phyloP scores from a whole-genome alignment of 2,329 filamentous ascomycete species.

The Dendryphion nanum region DNA sequence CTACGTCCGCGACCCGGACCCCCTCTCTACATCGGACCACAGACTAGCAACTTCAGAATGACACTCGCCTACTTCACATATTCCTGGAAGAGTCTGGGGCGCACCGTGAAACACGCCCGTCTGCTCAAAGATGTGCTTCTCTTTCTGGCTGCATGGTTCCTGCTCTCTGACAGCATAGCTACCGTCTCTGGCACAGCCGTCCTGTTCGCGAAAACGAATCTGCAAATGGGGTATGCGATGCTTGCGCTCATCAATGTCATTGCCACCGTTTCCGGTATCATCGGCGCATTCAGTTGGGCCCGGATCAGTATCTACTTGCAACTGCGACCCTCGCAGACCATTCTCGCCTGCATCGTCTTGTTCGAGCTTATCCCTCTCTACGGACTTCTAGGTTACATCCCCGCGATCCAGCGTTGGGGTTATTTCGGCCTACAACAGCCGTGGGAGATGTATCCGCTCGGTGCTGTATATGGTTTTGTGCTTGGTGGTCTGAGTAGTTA shows the following conservation, averaged over 20 bases:
- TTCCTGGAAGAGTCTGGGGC: slow-evolving; percentile 83
- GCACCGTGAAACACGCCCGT: slow-evolving; percentile 73
- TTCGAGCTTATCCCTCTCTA: slow-evolving; percentile 95
- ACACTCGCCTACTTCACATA: slow-evolving; percentile 74
- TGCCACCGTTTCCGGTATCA: slow-evolving; percentile 76
- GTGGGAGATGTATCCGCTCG: slow-evolving; percentile 96
- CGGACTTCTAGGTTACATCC: slow-evolving; percentile 82
- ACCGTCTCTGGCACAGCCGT: slow-evolving; percentile 94
- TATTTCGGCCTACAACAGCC: slow-evolving; percentile 84
- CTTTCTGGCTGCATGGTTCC: slow-evolving; percentile 88
- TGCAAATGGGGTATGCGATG: slow-evolving; percentile 85
- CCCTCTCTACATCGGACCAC: slow-evolving; percentile 48
- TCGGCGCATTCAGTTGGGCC: slow-evolving; percentile 89
- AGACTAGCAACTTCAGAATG: slow-evolving; percentile 39
- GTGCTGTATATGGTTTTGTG: slow-evolving; percentile 87
- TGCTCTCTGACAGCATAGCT: slow-evolving; percentile 90
- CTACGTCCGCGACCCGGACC: slow-evolving; percentile 86
- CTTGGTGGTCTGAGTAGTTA: slow-evolving; percentile 91
- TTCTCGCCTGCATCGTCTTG: slow-evolving; percentile 83
- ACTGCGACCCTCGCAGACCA: slow-evolving; percentile 79
- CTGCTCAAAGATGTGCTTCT: slow-evolving; percentile 70
- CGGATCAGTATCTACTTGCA: slow-evolving; percentile 68
- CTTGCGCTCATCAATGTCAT: slow-evolving; percentile 93
- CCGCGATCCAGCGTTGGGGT: slow-evolving; percentile 71
- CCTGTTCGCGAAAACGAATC: slow-evolving; percentile 88